Evolutionary conservation across 768 basidiomycete genomes (phyloP).

Genomic region (Clitopilus hobsonii): DNA sequence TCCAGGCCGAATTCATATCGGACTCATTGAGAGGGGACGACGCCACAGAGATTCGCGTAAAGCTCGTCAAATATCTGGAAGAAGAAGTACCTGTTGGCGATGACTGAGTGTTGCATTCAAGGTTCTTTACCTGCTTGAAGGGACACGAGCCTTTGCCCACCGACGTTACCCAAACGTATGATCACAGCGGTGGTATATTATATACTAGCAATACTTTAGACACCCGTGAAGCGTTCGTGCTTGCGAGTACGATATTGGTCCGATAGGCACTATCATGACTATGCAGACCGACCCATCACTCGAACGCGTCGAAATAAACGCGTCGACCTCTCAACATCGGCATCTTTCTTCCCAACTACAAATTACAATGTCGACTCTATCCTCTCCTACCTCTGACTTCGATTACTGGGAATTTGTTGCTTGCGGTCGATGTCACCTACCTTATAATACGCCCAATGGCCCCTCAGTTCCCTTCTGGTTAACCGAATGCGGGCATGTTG

Average conservation of each 20-base stretch:
- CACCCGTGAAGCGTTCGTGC: too few relatives aligned
- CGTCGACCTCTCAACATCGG: background rate
- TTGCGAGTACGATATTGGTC: too few relatives aligned
- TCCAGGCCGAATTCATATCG: slow-evolving; percentile 82
- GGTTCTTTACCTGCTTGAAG: too few relatives aligned
- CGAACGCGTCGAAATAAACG: too few relatives aligned
- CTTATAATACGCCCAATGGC: slow-evolving; percentile 49
- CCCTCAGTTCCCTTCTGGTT: slow-evolving; percentile 79
- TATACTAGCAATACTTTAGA: too few relatives aligned
- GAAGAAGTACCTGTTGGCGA: slow-evolving; percentile 95
- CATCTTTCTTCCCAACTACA: background rate
- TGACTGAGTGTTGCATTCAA: slow-evolving; percentile 43
- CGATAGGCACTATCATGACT: too few relatives aligned
- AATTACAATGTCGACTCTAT: background rate
- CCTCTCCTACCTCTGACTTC: slow-evolving; percentile 16
- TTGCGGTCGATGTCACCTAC: slow-evolving; percentile 67
- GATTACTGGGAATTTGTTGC: slow-evolving; percentile 81
- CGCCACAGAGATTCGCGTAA: slow-evolving; percentile 88
- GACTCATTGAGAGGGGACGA: slow-evolving; percentile 93
- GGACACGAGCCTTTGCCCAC: too few relatives aligned
- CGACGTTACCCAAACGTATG: too few relatives aligned
- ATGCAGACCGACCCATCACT: too few relatives aligned
- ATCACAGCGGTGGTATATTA: too few relatives aligned
- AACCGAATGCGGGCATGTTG: slow-evolving; percentile 82
- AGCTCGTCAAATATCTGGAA: slow-evolving; percentile 85